phyloP scores from a whole-genome alignment of 1,139 yeast genomes.

The Pichia inconspicua region DNA sequence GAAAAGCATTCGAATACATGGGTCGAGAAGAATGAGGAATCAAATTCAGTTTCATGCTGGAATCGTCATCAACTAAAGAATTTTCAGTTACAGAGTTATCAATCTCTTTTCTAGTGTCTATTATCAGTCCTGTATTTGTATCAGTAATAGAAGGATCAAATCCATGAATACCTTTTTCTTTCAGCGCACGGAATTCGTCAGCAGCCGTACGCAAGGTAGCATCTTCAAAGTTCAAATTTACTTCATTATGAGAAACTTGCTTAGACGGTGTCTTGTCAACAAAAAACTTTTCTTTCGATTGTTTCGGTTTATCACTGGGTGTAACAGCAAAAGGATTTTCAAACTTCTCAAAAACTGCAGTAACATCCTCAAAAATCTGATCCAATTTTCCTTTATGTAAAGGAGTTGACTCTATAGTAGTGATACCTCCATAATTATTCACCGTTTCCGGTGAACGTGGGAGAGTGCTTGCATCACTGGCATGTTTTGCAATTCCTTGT shows the following conservation, averaged over 20 bases:
- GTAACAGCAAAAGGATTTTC: slow-evolving; percentile 21
- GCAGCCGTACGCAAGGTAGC: slow-evolving; percentile 1
- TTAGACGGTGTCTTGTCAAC: slow-evolving; percentile 14
- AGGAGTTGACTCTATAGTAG: not conserved
- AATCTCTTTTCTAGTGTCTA: slow-evolving; percentile 3
- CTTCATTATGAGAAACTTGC: not conserved
- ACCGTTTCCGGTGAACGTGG: too few species aligned
- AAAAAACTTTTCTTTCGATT: slow-evolving; percentile 1
- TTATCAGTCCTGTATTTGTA: slow-evolving; percentile 4
- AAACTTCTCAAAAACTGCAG: slow-evolving; percentile 23
- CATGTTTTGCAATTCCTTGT: not conserved
- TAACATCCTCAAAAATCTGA: not conserved
- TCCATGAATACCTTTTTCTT: slow-evolving; percentile 1
- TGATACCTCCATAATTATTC: not conserved
- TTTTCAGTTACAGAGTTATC: slow-evolving; percentile 7
- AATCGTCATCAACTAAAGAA: slow-evolving; percentile 17
- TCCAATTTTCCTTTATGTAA: not conserved
- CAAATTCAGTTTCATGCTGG: slow-evolving; percentile 19
- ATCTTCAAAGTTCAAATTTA: not conserved
- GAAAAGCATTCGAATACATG: not conserved
- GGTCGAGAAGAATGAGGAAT: slow-evolving; percentile 6
- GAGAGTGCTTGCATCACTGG: not conserved
- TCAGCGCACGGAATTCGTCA: slow-evolving; percentile 9
- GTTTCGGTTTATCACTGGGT: slow-evolving; percentile 1
- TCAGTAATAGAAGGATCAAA: slow-evolving; percentile 3